These are phyloP conservation scores for Endoconidiophora polonica DNA, from an alignment of 2,329 filamentous ascomycete genomes.

Conservation along the genomic window DNA sequence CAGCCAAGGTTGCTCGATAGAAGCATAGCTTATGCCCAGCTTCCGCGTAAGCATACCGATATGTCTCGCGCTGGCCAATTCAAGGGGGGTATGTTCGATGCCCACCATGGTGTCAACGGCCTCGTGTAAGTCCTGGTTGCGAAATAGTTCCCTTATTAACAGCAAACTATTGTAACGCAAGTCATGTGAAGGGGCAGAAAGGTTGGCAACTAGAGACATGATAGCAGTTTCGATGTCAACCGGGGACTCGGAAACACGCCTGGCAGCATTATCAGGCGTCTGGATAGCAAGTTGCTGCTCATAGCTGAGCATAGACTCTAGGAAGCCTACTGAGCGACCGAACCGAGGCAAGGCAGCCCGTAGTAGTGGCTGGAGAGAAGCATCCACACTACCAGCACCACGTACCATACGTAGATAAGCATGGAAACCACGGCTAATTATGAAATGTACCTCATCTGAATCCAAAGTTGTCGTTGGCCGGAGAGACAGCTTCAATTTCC, in stretches of 20 bases:
- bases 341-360: conserved; percentile 50
- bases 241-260: conserved; percentile 1
- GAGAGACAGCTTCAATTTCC: conserved; percentile 49
- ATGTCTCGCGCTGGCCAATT: conserved; percentile 55
- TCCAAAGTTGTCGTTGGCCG: conserved; percentile 41
- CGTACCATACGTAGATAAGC: conserved; percentile 52
- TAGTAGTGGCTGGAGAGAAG: conserved; percentile 46
- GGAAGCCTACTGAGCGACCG: conserved; percentile 46
- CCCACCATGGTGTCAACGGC: conserved; percentile 45
- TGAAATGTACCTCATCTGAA: conserved; percentile 52
- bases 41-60: conserved; percentile 78
- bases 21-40: conserved; percentile 47
- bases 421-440: conserved; percentile 57
- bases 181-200: conserved; percentile 58
- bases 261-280: neutral
- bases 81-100: conserved; percentile 65
- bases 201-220: conserved; percentile 50
- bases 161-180: conserved; percentile 58
- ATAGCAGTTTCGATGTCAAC: conserved; percentile 44
- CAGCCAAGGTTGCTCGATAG: conserved; percentile 46
- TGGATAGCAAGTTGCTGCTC: conserved; percentile 8
- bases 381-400: conserved; percentile 39
- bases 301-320: conserved; percentile 25
- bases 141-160: conserved; percentile 47
- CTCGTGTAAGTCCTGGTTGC: conserved; percentile 18